A percentile compares a stretch with the other conserved stretches of the same genome.
Conservation (phyloP, 306 rosid species). For the Dryas alaskensis region DNA sequence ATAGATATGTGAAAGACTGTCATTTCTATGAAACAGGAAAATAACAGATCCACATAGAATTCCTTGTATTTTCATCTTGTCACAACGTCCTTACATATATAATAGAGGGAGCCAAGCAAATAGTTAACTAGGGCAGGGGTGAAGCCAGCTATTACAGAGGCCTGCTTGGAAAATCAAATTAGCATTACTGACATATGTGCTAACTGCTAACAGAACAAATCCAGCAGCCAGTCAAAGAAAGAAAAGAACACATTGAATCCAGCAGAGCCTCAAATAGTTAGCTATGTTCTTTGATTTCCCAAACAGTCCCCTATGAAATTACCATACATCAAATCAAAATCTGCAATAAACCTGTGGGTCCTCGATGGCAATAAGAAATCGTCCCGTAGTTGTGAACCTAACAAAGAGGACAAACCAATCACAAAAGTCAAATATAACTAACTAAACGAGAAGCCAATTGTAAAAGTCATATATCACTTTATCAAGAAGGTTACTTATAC, state of each 20-base stretch:
- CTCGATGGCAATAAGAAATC: constrained; percentile 79
- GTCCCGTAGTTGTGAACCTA: constrained; percentile 56
- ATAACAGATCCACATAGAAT: background rate
- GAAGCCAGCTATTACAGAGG: background rate
- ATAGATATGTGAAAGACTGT: background rate
- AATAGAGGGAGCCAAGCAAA: background rate
- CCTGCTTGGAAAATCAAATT: background rate
- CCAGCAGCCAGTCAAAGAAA: background rate
- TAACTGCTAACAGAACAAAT: background rate
- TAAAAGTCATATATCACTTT: background rate
- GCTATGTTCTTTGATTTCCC: background rate
- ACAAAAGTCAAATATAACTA: constrained; percentile 14
- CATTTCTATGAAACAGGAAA: background rate
- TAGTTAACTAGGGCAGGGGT: background rate
- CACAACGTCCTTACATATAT: background rate
- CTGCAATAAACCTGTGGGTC: constrained; percentile 83
- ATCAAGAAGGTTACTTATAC: constrained; percentile 35
- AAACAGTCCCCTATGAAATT: background rate
- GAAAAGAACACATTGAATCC: background rate
- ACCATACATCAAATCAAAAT: constrained; percentile 8
- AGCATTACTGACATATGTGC: background rate
- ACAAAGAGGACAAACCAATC: constrained; percentile 16
- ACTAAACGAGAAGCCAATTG: constrained; percentile 8
- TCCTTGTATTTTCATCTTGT: background rate
- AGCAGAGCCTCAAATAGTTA: background rate